Percentiles rank a stretch among this genome's conserved stretches.
Evolutionary conservation across 331 rosid species (phyloP).

Genomic region (Quercus tomentella): DNA sequence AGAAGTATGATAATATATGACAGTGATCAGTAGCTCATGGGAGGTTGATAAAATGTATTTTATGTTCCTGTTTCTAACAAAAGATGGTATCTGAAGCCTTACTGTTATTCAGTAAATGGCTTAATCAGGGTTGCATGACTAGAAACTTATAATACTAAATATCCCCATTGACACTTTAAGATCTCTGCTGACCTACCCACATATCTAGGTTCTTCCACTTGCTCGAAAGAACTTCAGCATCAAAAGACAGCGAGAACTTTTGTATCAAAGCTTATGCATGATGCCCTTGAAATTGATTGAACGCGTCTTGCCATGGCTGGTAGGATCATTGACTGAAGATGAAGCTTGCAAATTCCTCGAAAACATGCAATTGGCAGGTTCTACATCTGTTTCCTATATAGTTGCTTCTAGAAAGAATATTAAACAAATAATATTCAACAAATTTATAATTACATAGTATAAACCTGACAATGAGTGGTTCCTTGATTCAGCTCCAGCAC

Average conservation of each 20-base stretch:
- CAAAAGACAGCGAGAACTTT: slow-evolving; percentile 80
- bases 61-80: background rate
- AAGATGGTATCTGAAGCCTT: slow-evolving; percentile 13
- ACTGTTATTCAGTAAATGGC: background rate
- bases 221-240: slow-evolving; percentile 92
- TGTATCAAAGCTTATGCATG: slow-evolving; percentile 90
- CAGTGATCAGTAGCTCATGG: slow-evolving; percentile 7
- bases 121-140: slow-evolving; percentile 14
- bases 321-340: slow-evolving; percentile 69
- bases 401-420: slow-evolving; percentile 12
- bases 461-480: slow-evolving; percentile 38
- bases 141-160: slow-evolving; percentile 17
- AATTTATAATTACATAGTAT: background rate
- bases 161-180: slow-evolving; percentile 20
- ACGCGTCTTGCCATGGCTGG: slow-evolving; percentile 92
- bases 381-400: slow-evolving; percentile 23
- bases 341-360: slow-evolving; percentile 66
- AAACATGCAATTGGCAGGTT: slow-evolving; percentile 96
- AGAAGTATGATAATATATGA: slow-evolving; percentile 13
- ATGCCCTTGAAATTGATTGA: slow-evolving; percentile 97
- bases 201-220: slow-evolving; percentile 97
- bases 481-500: slow-evolving; percentile 73
- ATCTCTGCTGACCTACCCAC: slow-evolving; percentile 16
- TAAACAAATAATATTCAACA: slow-evolving; percentile 1
- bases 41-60: slow-evolving; percentile 20